Evolutionary conservation across 805 yeast genomes (phyloP).

Genomic region (Starmerella bombi): DNA sequence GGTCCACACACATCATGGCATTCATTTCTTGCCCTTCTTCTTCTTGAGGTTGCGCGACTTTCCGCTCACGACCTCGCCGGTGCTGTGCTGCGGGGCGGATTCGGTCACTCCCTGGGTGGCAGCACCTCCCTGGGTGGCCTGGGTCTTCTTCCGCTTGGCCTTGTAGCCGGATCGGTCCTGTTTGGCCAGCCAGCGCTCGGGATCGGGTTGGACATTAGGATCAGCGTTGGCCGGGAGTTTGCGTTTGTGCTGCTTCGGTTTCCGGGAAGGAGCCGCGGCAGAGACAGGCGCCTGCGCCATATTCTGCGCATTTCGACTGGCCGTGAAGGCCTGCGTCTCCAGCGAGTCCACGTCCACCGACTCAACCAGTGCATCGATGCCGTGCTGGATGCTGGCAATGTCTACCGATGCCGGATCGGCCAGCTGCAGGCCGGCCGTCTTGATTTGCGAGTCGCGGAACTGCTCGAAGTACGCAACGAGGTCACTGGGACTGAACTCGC

Average conservation of each 20-base stretch:
- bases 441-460: slow-evolving; percentile 6
- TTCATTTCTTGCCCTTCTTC: slow-evolving; percentile 27
- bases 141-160: slow-evolving; percentile 56
- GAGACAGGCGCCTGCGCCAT: neutral
- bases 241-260: slow-evolving; percentile 28
- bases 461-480: slow-evolving; percentile 6
- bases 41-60: slow-evolving; percentile 24
- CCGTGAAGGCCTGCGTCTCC: neutral
- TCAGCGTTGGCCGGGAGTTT: slow-evolving; percentile 34
- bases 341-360: slow-evolving; percentile 21
- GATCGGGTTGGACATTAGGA: slow-evolving; percentile 33
- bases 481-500: neutral
- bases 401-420: neutral
- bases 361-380: slow-evolving; percentile 13
- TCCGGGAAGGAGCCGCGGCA: slow-evolving; percentile 6
- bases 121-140: slow-evolving; percentile 30
- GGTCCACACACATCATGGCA: no score
- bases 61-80: slow-evolving; percentile 7
- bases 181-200: slow-evolving; percentile 86
- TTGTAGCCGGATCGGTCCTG: slow-evolving; percentile 74
- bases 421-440: slow-evolving; percentile 6
- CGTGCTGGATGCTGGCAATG: neutral
- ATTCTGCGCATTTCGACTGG: neutral
- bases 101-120: slow-evolving; percentile 3
- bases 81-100: slow-evolving; percentile 1